Evolutionary conservation across 139 green algal species (phyloP), one percentile per base, ranked within the genome.

Genomic region (Picochlorum costavermella): DNA sequence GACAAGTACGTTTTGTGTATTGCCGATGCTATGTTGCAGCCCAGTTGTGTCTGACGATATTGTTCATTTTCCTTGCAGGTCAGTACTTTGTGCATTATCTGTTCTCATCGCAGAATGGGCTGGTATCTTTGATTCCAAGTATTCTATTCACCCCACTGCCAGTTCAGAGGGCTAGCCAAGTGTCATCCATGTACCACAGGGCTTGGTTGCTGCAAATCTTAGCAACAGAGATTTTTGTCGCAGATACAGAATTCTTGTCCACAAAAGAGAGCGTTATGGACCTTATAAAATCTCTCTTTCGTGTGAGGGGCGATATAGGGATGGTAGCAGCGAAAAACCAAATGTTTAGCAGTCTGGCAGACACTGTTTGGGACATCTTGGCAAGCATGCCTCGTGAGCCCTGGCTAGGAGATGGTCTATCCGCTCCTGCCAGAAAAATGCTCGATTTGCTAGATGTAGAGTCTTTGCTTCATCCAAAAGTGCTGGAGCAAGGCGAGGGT

Each of bases 121-220:
- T 81, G 14, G 58, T 56, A 12, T 26, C 28, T 25, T 62, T 75
- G 46, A 46, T 80, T 56, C 63, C 61, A 25, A 26, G 26, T 40
- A 56, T 81, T 44, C 63, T 49, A 0, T 59, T 40, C 37, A 56
- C 53, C 1, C 55, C 53, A 31, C 56, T 79, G 56, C 66, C 65
- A 13, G 30, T 57, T 3, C 44, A 45, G 17, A 30, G 33, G 11
- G 8, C 55, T 23, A 33, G 30, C 43, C 46, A 51, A 2, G 58
- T 45, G 4, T 58, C 69, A 0, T 55, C 64, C 16, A 62, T 88
- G 67, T 71, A 85, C 56, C 72, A 78, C 50, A 59, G 65, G 3
- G 77, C 80, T 14, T 76, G 63, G 61, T 57, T 80, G n/a, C 67
- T 88, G 28, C 68, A 78, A 64, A 68, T 87, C 17, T 43, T 66